Evolutionary conservation across 169 alveolate species (phyloP), one percentile per base, ranked within the genome.

Genomic region (Eimeria praecox): DNA sequence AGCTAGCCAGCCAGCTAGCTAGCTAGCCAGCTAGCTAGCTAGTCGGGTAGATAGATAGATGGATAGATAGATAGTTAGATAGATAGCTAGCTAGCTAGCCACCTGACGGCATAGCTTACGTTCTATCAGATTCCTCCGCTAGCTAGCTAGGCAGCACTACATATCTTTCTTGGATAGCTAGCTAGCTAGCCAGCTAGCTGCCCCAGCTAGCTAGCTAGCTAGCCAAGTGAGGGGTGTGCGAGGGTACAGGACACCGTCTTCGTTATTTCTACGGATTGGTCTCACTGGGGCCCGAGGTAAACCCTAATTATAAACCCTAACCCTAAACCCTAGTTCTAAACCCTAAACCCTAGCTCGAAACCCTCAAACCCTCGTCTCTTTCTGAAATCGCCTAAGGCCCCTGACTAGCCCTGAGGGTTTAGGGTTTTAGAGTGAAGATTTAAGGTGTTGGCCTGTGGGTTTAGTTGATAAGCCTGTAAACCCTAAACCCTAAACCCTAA

Each of bases 231-330:
- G 16, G 80, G 38, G 56, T 77, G 87, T 35, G 46, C 56, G 22
- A 12, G 9, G 83, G 20, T 22, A 22, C 83, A 73, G 87, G 87
- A 77, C 87, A 77, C 87, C 18, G 59, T 77, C 33, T 77, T 77
- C n/a, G 56, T 77, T 5, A 77, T 77, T 3, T 77, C 87, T 35
- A 77, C 87, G 1, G 87, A 77, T 20, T 77, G 56, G 56, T 77
- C 87, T 40, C 87, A 77, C 54, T 77, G 87, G 87, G 87, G 87
- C 33, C 87, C 62, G 20, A 77, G 59, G 87, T 42, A 77, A 69
- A 69, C 80, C 80, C 80, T 69, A 69, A 69, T 8, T n/a, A n/a
- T n/a, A n/a, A n/a, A n/a, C n/a, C n/a, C n/a, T n/a, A n/a, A n/a
- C 42, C 44, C 80, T 64, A 69, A 69, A 69, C 80, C 80, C 80